Evolutionary conservation across 2,329 filamentous ascomycete genomes (phyloP), one percentile per base, ranked within the genome.

Genomic region (Sarocladium strictum): DNA sequence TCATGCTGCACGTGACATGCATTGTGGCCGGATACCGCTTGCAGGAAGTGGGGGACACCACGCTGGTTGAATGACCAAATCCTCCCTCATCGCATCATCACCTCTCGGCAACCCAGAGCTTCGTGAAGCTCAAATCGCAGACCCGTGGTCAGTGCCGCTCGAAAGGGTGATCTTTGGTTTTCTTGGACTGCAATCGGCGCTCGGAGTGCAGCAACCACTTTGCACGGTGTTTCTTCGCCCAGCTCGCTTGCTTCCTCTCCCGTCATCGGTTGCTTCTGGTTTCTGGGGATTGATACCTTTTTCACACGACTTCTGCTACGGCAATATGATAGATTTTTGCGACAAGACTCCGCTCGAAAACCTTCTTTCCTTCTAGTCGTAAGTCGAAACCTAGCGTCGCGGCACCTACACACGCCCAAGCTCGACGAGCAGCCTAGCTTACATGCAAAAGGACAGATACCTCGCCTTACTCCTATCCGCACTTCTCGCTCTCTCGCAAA

Each of bases 311-410:
- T 23, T 15, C 27, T 35, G 57, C 32, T 60, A 64, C 67, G 67
- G 67, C 70, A 73, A 62, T 64, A 73, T 73, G 71, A 71, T 70
- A 69, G 63, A 64, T 67, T 73, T 70, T 67, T 63, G 65, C 63
- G 62, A 63, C 60, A 58, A 63, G 61, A 57, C 61, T 57, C 62
- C 64, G 58, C 58, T 62, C 60, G 59, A 62, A 59, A 64, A 62
- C 59, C 61, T 65, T 59, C 67, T 61, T 64, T 67, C 65, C 58
- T 71, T 63, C 63, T 74, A 74, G 69, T 71, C 69, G 72, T 74
- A 62, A 68, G 70, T 66, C 57, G 14, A 33, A 17, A n/a, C 43
- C 6, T 24, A 32, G 11, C 21, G 47, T 29, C 29, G 23, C n/a
- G n/a, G n/a, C n/a, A n/a, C n/a, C n/a, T n/a, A n/a, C n/a, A n/a